Evolutionary conservation across 2,329 filamentous ascomycete genomes (phyloP).

Genomic region (Blastomyces parvus): DNA sequence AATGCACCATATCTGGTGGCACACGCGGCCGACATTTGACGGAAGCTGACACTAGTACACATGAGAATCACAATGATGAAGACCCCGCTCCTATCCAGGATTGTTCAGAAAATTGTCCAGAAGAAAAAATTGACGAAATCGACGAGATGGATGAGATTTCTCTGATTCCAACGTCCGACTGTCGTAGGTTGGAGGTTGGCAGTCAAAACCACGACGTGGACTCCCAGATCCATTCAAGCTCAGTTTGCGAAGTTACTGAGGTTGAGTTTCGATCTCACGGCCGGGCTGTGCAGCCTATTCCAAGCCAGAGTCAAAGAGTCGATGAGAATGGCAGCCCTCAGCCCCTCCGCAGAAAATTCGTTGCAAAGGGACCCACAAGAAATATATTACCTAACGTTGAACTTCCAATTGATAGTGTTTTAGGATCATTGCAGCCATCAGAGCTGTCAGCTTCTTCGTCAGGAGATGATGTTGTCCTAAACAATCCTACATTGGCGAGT

Average conservation of each 20-base stretch:
- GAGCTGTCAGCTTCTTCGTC: background rate
- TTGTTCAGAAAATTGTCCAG: background rate
- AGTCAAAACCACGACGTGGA: background rate
- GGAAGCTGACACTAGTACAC: background rate
- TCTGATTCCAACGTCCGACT: background rate
- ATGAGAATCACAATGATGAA: background rate
- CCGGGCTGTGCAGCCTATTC: background rate
- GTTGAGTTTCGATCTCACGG: constrained; percentile 4
- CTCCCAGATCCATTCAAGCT: background rate
- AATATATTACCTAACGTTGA: background rate
- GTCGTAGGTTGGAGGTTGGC: background rate
- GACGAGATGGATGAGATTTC: constrained; percentile 2
- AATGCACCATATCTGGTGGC: background rate
- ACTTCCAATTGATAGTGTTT: background rate
- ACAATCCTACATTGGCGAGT: background rate
- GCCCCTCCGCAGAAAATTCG: constrained; percentile 7
- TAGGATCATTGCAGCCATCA: background rate
- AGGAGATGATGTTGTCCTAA: background rate
- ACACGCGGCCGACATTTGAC: background rate
- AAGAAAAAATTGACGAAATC: background rate
- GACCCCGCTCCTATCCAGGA: background rate
- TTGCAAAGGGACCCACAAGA: background rate
- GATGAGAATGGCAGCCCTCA: constrained; percentile 32
- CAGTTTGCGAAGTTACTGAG: constrained; percentile 5
- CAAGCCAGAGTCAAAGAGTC: constrained; percentile 20